Conservation (phyloP, 805 yeast genomes). For the Hagleromyces aurorensis region DNA sequence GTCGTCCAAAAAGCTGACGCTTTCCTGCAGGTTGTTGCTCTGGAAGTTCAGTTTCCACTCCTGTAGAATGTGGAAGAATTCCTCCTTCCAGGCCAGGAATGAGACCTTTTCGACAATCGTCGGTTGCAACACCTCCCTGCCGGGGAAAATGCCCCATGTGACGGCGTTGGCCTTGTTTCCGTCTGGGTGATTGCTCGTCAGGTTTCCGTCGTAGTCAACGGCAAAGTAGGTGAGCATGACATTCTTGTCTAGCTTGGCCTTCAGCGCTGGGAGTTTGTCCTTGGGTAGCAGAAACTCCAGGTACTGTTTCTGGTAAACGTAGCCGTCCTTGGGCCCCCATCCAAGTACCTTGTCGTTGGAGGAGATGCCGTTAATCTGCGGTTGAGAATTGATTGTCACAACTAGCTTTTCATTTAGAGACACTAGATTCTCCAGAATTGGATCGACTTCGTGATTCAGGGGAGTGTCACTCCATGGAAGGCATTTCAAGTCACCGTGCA, state of each 20-base stretch:
- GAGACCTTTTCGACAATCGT: constrained; percentile 90
- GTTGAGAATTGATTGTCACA: constrained; percentile 87
- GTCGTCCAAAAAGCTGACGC: constrained; percentile 18
- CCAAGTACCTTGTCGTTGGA: constrained; percentile 71
- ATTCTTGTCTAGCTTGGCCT: constrained; percentile 33
- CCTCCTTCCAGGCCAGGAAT: constrained; percentile 96
- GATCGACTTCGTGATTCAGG: constrained; percentile 62
- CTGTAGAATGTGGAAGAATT: constrained; percentile 70
- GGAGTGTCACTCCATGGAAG: constrained; percentile 97
- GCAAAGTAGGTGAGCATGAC: constrained; percentile 70
- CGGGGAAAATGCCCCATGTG: constrained; percentile 98
- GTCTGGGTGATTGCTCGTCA: constrained; percentile 60
- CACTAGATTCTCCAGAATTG: constrained; percentile 52
- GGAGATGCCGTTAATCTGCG: constrained; percentile 72
- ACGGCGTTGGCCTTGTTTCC: constrained; percentile 82
- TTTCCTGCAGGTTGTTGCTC: constrained; percentile 29
- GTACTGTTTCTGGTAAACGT: constrained; percentile 90
- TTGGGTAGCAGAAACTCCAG: constrained; percentile 77
- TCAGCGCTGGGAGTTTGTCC: constrained; percentile 14
- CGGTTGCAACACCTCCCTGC: constrained; percentile 89
- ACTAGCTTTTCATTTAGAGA: constrained; percentile 60
- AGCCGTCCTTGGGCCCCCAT: constrained; percentile 94
- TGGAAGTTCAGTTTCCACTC: constrained; percentile 67
- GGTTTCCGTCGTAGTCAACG: constrained; percentile 48
- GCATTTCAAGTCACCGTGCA: constrained; percentile 61